Percentiles rank a stretch among this genome's conserved stretches.
These are phyloP conservation scores for Talaromyces sp. DNA, from an alignment of 2,329 filamentous ascomycete species.

Conservation along the genomic window DNA sequence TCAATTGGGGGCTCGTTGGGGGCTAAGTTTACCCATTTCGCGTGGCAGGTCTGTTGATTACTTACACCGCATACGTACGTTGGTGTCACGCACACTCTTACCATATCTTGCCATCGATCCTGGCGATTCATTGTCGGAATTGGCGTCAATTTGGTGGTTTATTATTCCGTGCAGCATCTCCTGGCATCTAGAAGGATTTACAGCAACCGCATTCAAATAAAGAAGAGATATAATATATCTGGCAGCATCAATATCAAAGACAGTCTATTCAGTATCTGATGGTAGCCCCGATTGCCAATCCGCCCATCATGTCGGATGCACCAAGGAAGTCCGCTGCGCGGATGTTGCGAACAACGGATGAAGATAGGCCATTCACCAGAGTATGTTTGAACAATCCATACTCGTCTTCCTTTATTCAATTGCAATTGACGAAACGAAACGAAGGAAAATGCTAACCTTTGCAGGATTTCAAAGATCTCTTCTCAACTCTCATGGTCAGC, in stretches of 20 bases:
- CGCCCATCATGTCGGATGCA: conserved; percentile 49
- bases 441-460: background rate
- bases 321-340: conserved; percentile 99
- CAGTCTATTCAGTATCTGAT: background rate
- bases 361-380: conserved; percentile 91
- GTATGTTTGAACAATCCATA: conserved; percentile 53
- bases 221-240: background rate
- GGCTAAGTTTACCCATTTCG: background rate
- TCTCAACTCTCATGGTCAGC: conserved; percentile 92
- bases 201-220: background rate
- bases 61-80: background rate
- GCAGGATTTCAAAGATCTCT: conserved; percentile 98
- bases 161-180: background rate
- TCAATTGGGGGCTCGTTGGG: background rate
- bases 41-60: background rate
- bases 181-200: background rate
- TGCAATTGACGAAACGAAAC: background rate
- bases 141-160: background rate
- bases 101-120: background rate
- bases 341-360: conserved; percentile 94
- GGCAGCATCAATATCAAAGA: background rate
- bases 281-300: background rate
- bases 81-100: conserved; percentile 1
- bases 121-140: too few relatives aligned
- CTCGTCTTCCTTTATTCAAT: background rate